phyloP scores from a whole-genome alignment of 345 rosid genomes.

The Ricinus communis region DNA sequence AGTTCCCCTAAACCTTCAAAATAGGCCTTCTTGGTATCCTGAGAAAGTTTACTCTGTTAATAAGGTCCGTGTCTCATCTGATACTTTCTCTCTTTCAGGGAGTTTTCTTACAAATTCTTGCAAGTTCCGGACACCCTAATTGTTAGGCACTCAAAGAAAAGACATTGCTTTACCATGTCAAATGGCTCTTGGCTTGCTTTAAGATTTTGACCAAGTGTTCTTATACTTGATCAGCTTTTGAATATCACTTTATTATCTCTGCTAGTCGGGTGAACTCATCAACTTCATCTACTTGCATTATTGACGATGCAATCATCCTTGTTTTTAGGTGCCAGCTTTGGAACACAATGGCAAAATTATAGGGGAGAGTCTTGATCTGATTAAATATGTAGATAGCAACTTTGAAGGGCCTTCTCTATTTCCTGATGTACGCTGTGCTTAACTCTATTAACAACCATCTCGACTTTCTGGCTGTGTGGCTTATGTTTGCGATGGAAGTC shows the following conservation, averaged over 20 bases:
- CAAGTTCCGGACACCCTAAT: no score
- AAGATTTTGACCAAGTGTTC: no score
- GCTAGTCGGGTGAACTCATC: not conserved
- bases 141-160: no score
- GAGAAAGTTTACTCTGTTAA: conserved; percentile 77
- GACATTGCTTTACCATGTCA: not conserved
- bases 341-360: conserved; percentile 86
- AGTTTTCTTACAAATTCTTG: no score
- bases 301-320: no score
- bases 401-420: conserved; percentile 79
- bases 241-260: not conserved
- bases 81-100: no score
- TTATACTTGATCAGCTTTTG: no score
- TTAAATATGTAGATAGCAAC: conserved; percentile 71
- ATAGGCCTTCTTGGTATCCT: conserved; percentile 86
- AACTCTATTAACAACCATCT: not conserved
- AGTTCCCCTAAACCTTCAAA: conserved; percentile 69
- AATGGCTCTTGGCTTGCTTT: not conserved
- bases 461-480: no score
- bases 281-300: no score
- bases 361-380: conserved; percentile 87
- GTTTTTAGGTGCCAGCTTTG: conserved; percentile 76
- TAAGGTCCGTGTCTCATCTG: conserved; percentile 51
- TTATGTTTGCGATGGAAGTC: not conserved
- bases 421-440: conserved; percentile 48